A percentile compares a stretch with the other conserved stretches of the same genome.
Evolutionary conservation across 305 asterid genomes (phyloP).

Genomic region (Fraxinus angustifolia): DNA sequence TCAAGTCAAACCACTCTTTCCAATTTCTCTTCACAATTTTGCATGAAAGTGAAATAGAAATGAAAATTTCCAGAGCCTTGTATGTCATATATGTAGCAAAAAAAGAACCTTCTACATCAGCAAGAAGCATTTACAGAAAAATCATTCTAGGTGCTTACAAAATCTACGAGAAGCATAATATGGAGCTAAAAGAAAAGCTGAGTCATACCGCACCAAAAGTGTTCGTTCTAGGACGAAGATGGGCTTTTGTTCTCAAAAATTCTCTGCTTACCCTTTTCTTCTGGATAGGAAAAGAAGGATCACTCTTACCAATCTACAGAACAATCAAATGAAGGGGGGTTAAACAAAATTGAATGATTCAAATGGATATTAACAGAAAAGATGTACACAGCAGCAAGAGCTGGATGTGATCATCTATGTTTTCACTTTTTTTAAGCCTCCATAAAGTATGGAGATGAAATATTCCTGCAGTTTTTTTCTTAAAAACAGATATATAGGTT

Average conservation of each 20-base stretch:
- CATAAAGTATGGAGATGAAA: background rate
- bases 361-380: constrained; percentile 14
- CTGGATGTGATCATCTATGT: background rate
- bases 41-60: background rate
- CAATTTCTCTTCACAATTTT: background rate
- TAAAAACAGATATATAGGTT: background rate
- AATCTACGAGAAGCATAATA: background rate
- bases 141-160: background rate
- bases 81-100: background rate
- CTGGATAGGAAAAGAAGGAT: constrained; percentile 92
- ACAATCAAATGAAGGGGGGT: constrained; percentile 6
- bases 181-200: constrained; percentile 15
- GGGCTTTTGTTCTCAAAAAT: constrained; percentile 93
- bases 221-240: constrained; percentile 97
- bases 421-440: background rate
- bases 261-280: constrained; percentile 95
- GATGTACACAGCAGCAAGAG: background rate
- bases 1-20: background rate
- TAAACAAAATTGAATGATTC: constrained; percentile 13
- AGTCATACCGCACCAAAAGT: constrained; percentile 92
- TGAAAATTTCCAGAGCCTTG: background rate
- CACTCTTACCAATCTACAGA: constrained; percentile 75
- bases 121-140: background rate
- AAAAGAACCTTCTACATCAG: background rate
- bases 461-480: background rate